Conservation (phyloP, 257 asterid genomes). For the Eustoma russellianum region DNA sequence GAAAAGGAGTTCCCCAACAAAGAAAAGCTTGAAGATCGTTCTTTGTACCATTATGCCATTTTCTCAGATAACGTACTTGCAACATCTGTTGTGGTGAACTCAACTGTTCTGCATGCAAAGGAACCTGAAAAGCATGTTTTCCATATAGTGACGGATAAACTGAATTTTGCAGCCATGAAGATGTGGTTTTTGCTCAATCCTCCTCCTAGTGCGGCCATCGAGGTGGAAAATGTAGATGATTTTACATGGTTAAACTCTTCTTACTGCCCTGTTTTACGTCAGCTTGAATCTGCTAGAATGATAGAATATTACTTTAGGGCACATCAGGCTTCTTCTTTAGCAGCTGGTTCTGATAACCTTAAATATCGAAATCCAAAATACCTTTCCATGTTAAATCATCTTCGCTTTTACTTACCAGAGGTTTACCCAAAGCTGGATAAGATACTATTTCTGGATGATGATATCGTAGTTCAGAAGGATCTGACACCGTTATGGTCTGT, state of each 20-base stretch:
- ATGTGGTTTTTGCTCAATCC: slow-evolving; percentile 93
- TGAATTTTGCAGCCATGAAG: slow-evolving; percentile 86
- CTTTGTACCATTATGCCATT: slow-evolving; percentile 76
- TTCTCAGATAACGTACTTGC: slow-evolving; percentile 92
- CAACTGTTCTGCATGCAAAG: slow-evolving; percentile 71
- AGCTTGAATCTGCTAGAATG: slow-evolving; percentile 90
- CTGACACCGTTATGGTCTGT: slow-evolving; percentile 83
- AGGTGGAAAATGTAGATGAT: slow-evolving; percentile 78
- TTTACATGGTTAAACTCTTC: slow-evolving; percentile 92
- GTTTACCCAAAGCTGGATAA: slow-evolving; percentile 83
- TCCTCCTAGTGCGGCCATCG: slow-evolving; percentile 62
- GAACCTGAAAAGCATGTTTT: slow-evolving; percentile 83
- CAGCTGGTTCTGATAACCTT: slow-evolving; percentile 70
- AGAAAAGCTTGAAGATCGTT: slow-evolving; percentile 80
- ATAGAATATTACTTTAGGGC: slow-evolving; percentile 94
- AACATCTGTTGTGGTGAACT: slow-evolving; percentile 83
- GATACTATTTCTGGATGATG: slow-evolving; percentile 83
- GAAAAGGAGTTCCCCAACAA: slow-evolving; percentile 45
- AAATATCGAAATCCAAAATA: slow-evolving; percentile 91
- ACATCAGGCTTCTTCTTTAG: slow-evolving; percentile 66
- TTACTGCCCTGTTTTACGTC: slow-evolving; percentile 89
- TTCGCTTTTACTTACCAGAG: slow-evolving; percentile 90
- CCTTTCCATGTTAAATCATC: slow-evolving; percentile 93
- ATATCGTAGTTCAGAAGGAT: slow-evolving; percentile 92
- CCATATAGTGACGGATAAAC: slow-evolving; percentile 87